These are phyloP conservation scores for Torulaspora quercuum DNA, from an alignment of 805 yeast species.

Conservation along the genomic window DNA sequence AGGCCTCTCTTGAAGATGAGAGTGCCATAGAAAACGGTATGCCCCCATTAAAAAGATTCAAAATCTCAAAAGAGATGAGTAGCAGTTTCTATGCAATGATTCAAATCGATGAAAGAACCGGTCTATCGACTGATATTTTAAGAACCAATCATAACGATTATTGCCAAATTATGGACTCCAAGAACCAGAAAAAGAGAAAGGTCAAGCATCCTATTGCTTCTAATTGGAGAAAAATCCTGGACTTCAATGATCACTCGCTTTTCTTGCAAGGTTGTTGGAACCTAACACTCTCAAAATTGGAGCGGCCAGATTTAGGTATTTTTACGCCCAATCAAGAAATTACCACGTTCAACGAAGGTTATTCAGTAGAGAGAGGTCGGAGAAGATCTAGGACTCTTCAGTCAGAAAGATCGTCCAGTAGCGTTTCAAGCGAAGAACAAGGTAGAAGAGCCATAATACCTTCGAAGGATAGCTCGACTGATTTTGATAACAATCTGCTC, in stretches of 20 bases:
- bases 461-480: constrained; percentile 8
- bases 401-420: constrained; percentile 23
- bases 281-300: constrained; percentile 1
- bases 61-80: not conserved
- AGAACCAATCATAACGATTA: constrained; percentile 26
- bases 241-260: constrained; percentile 8
- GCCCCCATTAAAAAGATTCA: constrained; percentile 15
- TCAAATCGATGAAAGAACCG: constrained; percentile 26
- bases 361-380: constrained; percentile 27
- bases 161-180: constrained; percentile 20
- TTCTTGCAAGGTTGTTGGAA: constrained; percentile 21
- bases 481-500: constrained; percentile 17
- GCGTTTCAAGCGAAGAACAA: constrained; percentile 28
- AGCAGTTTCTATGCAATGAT: not conserved
- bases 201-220: not conserved
- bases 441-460: constrained; percentile 24
- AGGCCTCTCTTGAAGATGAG: constrained; percentile 14
- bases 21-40: constrained; percentile 5
- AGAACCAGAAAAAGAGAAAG: constrained; percentile 6
- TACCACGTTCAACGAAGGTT: constrained; percentile 1
- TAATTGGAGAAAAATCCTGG: constrained; percentile 11
- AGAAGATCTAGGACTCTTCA: constrained; percentile 15
- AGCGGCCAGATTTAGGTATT: not conserved
- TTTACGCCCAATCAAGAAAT: not conserved
- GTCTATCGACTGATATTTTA: constrained; percentile 27